Conservation (phyloP, 2,329 filamentous ascomycete genomes). For the Paraphoma sp. region DNA sequence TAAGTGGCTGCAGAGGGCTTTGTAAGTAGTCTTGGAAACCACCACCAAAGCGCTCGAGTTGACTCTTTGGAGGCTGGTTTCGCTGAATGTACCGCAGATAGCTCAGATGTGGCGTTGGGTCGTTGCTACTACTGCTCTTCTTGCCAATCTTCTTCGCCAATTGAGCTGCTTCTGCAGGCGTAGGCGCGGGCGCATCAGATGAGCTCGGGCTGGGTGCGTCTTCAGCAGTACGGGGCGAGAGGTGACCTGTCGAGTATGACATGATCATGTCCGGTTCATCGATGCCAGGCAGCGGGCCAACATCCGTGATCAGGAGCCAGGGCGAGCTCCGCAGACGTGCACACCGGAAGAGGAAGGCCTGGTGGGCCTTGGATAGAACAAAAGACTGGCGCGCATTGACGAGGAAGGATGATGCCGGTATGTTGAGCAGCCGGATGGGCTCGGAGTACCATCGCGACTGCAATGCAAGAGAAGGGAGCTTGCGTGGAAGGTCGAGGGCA, state of each 20-base stretch:
- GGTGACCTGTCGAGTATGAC: constrained; percentile 43
- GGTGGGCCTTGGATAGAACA: constrained; percentile 65
- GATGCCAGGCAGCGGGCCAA: constrained; percentile 61
- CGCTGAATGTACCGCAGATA: constrained; percentile 87
- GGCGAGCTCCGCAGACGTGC: constrained; percentile 64
- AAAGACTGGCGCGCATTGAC: constrained; percentile 65
- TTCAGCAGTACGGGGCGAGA: constrained; percentile 53
- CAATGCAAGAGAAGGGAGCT: constrained; percentile 62
- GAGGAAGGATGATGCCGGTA: constrained; percentile 62
- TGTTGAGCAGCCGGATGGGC: constrained; percentile 63
- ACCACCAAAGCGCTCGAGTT: constrained; percentile 70
- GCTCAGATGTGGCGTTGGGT: constrained; percentile 71
- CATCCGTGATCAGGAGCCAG: constrained; percentile 66
- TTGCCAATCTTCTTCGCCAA: constrained; percentile 40
- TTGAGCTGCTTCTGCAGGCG: constrained; percentile 70
- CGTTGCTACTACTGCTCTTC: constrained; percentile 56
- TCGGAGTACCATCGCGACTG: constrained; percentile 70
- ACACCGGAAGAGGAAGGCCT: constrained; percentile 63
- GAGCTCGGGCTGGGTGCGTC: constrained; percentile 39
- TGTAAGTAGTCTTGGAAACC: constrained; percentile 95
- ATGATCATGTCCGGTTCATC: constrained; percentile 49
- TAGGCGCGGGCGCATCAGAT: constrained; percentile 57
- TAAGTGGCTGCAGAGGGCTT: constrained; percentile 89
- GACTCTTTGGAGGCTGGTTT: constrained; percentile 72
- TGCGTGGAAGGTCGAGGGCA: constrained; percentile 63